These are phyloP conservation scores for Stenocarpella maydis DNA, from an alignment of 2,329 filamentous ascomycete species.

Conservation along the genomic window DNA sequence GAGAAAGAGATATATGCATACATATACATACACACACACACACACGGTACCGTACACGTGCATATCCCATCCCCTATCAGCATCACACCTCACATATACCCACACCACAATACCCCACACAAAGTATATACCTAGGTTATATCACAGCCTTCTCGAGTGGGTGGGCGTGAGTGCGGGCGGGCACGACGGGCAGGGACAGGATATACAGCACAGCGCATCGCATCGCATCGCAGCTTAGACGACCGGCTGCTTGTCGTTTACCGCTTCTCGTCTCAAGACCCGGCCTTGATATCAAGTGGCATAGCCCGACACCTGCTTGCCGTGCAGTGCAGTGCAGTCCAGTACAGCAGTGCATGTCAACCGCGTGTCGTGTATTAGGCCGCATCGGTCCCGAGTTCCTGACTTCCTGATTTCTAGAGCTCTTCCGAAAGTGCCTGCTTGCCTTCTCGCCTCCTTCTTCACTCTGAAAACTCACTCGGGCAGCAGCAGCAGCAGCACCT, in stretches of 20 bases:
- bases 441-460: not conserved
- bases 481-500: not conserved
- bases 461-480: not conserved
- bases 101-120: slow-evolving; percentile 5
- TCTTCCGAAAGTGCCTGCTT: not conserved
- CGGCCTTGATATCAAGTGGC: slow-evolving; percentile 6
- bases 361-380: not conserved
- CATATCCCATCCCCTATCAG: slow-evolving; percentile 15
- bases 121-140: not conserved
- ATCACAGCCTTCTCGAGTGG: not conserved
- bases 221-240: too few relatives aligned
- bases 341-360: not conserved
- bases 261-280: not conserved
- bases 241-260: not conserved
- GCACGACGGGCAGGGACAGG: not conserved
- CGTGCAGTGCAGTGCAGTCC: not conserved
- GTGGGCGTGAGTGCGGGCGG: not conserved
- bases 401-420: not conserved
- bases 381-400: not conserved
- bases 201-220: too few relatives aligned
- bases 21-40: not conserved
- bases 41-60: not conserved
- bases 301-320: not conserved
- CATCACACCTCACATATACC: slow-evolving; percentile 11
- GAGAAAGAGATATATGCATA: not conserved